phyloP scores from a whole-genome alignment of 2,329 filamentous ascomycete species.

The Trichoderma koningii region DNA sequence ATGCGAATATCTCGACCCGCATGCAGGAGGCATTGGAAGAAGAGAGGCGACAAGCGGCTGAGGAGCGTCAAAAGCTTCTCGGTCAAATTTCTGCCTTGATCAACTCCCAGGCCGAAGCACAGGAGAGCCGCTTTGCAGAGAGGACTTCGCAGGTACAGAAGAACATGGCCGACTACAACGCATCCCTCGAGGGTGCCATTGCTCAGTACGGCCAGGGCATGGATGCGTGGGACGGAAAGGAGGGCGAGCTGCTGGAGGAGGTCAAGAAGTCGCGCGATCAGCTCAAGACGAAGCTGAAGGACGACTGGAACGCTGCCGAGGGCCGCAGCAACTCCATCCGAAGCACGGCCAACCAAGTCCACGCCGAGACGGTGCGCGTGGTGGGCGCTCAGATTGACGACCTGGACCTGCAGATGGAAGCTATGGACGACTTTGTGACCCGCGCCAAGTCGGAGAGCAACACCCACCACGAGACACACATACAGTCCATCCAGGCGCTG shows the following conservation, averaged over 20 bases:
- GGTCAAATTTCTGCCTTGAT: constrained; percentile 77
- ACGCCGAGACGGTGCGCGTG: constrained; percentile 85
- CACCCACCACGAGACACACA: constrained; percentile 70
- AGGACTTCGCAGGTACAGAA: constrained; percentile 64
- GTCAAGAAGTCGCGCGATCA: constrained; percentile 73
- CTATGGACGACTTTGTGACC: constrained; percentile 86
- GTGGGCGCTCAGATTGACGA: constrained; percentile 88
- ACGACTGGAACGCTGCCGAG: constrained; percentile 81
- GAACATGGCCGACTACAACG: constrained; percentile 64
- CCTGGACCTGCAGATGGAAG: constrained; percentile 84
- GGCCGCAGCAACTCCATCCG: constrained; percentile 83
- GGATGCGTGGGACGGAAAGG: constrained; percentile 71
- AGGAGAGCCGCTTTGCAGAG: constrained; percentile 69
- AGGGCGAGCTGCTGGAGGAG: constrained; percentile 68
- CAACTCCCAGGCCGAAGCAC: constrained; percentile 69
- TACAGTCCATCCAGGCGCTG: constrained; percentile 65
- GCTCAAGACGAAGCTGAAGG: constrained; percentile 79
- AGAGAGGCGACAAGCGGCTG: constrained; percentile 70
- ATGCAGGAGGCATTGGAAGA: constrained; percentile 72
- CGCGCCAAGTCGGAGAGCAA: constrained; percentile 80
- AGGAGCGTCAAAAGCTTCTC: constrained; percentile 74
- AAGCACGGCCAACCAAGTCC: constrained; percentile 79
- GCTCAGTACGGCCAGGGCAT: constrained; percentile 69
- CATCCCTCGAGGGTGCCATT: constrained; percentile 65
- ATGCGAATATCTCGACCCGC: constrained; percentile 63